phyloP scores from a whole-genome alignment of 2,329 filamentous ascomycete genomes.

The Colletotrichum sp. region DNA sequence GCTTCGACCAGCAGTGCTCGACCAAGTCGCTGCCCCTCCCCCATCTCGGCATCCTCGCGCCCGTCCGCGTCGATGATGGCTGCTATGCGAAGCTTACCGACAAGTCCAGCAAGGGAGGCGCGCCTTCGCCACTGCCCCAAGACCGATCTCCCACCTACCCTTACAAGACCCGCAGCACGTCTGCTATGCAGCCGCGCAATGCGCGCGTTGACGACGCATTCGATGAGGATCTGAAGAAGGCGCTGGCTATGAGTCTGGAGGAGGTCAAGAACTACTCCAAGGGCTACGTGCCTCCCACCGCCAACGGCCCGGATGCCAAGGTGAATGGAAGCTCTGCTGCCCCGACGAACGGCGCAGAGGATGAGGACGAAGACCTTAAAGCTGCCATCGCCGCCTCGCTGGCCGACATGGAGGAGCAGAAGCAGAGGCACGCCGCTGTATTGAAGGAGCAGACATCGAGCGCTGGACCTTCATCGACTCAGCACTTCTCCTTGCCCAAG shows the following conservation, averaged over 20 bases:
- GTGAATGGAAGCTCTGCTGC: constrained; percentile 35
- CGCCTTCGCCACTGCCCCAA: constrained; percentile 23
- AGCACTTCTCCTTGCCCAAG: constrained; percentile 71
- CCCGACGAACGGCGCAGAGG: constrained; percentile 63
- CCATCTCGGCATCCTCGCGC: constrained; percentile 88
- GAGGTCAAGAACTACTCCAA: constrained; percentile 80
- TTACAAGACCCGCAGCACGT: constrained; percentile 69
- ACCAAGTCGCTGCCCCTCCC: constrained; percentile 87
- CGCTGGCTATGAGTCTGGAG: constrained; percentile 95
- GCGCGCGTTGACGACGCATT: constrained; percentile 89
- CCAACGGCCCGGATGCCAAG: constrained; percentile 34
- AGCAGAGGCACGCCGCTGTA: constrained; percentile 83
- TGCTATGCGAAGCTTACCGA: constrained; percentile 90
- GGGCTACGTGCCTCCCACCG: constrained; percentile 71
- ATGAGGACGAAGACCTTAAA: constrained; percentile 92
- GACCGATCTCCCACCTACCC: constrained; percentile 55
- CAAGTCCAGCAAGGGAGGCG: constrained; percentile 59
- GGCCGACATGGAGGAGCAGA: constrained; percentile 97
- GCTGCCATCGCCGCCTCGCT: constrained; percentile 94
- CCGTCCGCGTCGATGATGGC: constrained; percentile 94
- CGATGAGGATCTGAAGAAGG: constrained; percentile 92
- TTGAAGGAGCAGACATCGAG: constrained; percentile 79
- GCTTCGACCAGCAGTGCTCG: constrained; percentile 95
- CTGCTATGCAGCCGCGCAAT: constrained; percentile 85
- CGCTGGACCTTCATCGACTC: constrained; percentile 50